These are phyloP conservation scores for Macadamia tetraphylla DNA, from an alignment of 164 flowering plant genomes.

Conservation along the genomic window DNA sequence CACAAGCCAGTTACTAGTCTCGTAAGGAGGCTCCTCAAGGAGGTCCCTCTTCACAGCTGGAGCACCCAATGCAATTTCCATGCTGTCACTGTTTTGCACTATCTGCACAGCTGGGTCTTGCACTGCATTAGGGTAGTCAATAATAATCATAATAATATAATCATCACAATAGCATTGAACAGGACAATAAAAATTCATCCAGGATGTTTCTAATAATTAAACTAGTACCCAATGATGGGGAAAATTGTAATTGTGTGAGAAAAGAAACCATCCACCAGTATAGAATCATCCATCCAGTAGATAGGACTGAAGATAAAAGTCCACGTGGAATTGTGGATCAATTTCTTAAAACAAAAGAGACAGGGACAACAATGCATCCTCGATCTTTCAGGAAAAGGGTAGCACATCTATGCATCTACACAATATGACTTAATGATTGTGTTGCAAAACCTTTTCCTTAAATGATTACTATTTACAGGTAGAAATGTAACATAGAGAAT, in stretches of 20 bases:
- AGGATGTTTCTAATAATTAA: background rate
- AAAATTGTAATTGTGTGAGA: background rate
- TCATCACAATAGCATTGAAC: background rate
- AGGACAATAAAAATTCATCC: background rate
- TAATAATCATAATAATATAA: background rate
- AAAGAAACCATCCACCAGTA: background rate
- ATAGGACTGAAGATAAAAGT: background rate
- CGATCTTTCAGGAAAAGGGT: too few species aligned
- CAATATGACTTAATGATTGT: too few species aligned
- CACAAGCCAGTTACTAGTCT: constrained; percentile 4
- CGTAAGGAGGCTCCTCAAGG: constrained; percentile 4
- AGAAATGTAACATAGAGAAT: background rate
- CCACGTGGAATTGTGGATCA: background rate
- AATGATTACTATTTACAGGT: too few species aligned
- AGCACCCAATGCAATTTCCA: constrained; percentile 7
- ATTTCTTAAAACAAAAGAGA: too few species aligned
- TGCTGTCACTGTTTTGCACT: constrained; percentile 8
- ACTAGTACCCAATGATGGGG: background rate
- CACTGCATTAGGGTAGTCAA: constrained; percentile 13
- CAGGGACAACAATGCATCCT: too few species aligned
- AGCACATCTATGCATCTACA: too few species aligned
- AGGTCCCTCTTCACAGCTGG: background rate
- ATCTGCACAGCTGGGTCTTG: constrained; percentile 8
- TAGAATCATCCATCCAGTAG: background rate
- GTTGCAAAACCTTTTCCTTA: too few species aligned